Evolutionary conservation across 2,329 filamentous ascomycete species (phyloP).

Genomic region (Aspergillus versicolor): DNA sequence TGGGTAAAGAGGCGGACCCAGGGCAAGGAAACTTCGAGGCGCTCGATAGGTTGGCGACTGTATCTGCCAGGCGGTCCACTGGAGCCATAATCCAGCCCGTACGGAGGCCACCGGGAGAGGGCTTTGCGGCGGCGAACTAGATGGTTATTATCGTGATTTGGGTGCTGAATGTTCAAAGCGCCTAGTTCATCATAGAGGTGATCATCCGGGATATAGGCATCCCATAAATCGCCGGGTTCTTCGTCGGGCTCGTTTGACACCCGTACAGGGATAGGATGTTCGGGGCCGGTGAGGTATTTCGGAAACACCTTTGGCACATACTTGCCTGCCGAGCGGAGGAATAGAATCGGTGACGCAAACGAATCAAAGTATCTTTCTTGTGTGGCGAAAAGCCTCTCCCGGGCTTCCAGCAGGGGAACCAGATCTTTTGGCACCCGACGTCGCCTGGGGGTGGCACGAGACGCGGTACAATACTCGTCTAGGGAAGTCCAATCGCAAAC

Average conservation of each 20-base stretch:
- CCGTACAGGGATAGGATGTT: constrained; percentile 33
- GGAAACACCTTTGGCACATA: constrained; percentile 38
- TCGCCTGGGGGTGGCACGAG: constrained; percentile 8
- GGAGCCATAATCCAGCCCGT: constrained; percentile 35
- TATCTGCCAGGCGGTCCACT: constrained; percentile 20
- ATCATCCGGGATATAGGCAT: constrained; percentile 10
- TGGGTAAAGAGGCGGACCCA: constrained; percentile 29
- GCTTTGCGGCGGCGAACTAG: constrained; percentile 34
- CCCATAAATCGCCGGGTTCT: constrained; percentile 3
- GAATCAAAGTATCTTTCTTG: constrained; percentile 44
- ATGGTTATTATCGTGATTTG: constrained; percentile 1
- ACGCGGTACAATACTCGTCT: constrained; percentile 38
- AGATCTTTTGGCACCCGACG: constrained; percentile 30
- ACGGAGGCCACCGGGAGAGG: constrained; percentile 41
- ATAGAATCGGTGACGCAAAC: constrained; percentile 44
- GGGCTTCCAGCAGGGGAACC: constrained; percentile 35
- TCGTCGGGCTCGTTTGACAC: constrained; percentile 16
- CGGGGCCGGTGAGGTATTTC: constrained; percentile 32
- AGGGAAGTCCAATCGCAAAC: constrained; percentile 42
- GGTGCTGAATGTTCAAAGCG: not conserved
- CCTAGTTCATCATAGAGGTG: not conserved
- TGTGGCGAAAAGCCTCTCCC: constrained; percentile 35
- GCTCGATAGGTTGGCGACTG: constrained; percentile 18
- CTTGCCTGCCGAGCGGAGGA: constrained; percentile 42
- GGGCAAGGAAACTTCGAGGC: constrained; percentile 33